Evolutionary conservation across 2,329 filamentous ascomycete genomes (phyloP).

Genomic region (Monascus ruber): DNA sequence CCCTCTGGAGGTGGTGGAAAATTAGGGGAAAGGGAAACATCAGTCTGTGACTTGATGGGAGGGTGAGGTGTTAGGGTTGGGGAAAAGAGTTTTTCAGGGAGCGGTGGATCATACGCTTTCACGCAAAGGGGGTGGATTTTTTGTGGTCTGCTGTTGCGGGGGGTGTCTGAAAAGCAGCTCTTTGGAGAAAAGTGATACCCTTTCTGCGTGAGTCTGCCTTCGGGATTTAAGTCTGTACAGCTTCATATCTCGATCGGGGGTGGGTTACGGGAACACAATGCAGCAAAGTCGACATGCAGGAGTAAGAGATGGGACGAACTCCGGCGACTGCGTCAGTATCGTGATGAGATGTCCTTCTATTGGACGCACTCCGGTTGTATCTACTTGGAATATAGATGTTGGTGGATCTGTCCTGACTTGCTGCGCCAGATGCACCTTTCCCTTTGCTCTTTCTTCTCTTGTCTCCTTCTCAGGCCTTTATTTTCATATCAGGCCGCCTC

Average conservation of each 20-base stretch:
- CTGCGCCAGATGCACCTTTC: conserved; percentile 18
- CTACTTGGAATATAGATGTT: conserved; percentile 17
- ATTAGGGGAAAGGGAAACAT: conserved; percentile 4
- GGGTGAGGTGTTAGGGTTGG: too few relatives aligned
- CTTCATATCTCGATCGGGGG: conserved; percentile 22
- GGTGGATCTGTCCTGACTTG: conserved; percentile 18
- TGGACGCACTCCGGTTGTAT: conserved; percentile 13
- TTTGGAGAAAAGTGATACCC: conserved; percentile 34
- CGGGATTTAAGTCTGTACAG: conserved; percentile 26
- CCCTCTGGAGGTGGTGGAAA: conserved; percentile 6
- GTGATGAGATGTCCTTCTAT: conserved; percentile 15
- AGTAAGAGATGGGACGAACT: conserved; percentile 12
- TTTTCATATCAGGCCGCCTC: neutral
- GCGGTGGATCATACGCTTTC: conserved; percentile 19
- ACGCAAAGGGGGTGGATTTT: conserved; percentile 16
- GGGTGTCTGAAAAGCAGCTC: conserved; percentile 28
- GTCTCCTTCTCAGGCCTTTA: neutral
- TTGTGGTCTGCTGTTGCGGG: conserved; percentile 25
- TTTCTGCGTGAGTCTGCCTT: conserved; percentile 28
- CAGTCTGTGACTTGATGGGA: too few relatives aligned
- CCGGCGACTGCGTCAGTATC: conserved; percentile 18
- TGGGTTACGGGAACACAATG: conserved; percentile 15
- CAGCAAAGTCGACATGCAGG: conserved; percentile 14
- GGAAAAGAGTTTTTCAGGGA: conserved; percentile 7
- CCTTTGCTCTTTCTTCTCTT: conserved; percentile 4